Base-by-base conservation (phyloP, 345 rosid genomes). In the Arabidopsis suecica region DNA sequence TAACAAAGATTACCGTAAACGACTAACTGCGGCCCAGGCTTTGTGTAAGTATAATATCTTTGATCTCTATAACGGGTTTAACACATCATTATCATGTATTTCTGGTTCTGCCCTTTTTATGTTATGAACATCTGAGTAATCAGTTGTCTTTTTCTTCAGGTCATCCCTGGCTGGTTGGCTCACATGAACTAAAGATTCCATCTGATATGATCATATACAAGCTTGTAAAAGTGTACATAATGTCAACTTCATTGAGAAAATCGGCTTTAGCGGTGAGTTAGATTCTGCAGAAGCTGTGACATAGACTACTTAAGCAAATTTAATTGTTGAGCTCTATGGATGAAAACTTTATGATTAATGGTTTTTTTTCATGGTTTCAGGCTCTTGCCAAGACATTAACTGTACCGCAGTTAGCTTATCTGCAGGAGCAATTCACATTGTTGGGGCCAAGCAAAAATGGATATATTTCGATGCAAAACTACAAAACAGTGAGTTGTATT, bases 21-120 rank as follows among this genome's bases (percentile, higher is more conserved):
- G 99, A 80, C 78, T 88, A 76, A 95, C 99, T 25, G 99, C 99
- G 37, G 92, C 93, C 5, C 99, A 95, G 80, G 97, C 97, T 65
- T 78, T 95, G 76, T 84, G 99, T 95, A 84, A 87, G 97, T 62
- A 25, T 62, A 54, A 6, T 68, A 40, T 60, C 38, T 32, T 32
- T n/a, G 38, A 49, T 83, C 64, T 36, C 63, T 62, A 7, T 22
- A 71, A 71, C 25, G 22, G 7, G 51, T 10, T 20, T 61, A 22
- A 45, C 56, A 48, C 16, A 11, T 33, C 6, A 4, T 10, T 38
- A 2, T 38, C 28, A 25, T 51, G 34, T 32, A 6, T 2, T 38
- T 13, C 5, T 38, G 18, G 32, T 55, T 49, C 32, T 3, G 9
- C 32, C 25, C 3, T 61, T 61, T 6, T 48, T 36, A 30, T 32